Base-by-base conservation (phyloP, 116 monocot species). In the Trichopus zeylanicus region DNA sequence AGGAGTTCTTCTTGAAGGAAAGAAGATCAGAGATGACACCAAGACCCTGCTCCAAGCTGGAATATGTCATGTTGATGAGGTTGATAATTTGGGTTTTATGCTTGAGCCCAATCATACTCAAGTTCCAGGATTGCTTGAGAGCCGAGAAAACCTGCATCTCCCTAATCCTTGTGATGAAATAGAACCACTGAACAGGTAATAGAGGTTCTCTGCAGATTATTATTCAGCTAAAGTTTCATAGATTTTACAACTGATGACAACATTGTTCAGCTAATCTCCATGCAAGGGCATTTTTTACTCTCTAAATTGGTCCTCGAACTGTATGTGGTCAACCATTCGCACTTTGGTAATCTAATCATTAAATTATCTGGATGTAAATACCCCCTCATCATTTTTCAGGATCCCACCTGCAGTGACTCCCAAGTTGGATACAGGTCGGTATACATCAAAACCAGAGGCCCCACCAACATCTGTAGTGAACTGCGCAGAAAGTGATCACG, bases 1-100 rank as follows among this genome's bases (percentile, higher is more conserved):
- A 5, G 77, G 82, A 29, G 66, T 82, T 28, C 67, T 73, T 73
- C 67, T 70, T 6, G 59, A 77, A 59, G 82, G 73, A 32, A 77
- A 82, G 63, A 74, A 70, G 19, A 49, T 82, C 61, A 48, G 63
- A 55, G 77, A 82, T 67, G 82, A 82, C 58, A 70, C 35, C 32
- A 70, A 77, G 38, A 82, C 82, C 18, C 42, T 82, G 0, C 33
- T 49, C 24, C 77, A 82, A 59, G 77, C 77, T 42, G 82, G 82
- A 51, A 67, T 82, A 46, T 73, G 60, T 51, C 58, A 25, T 55
- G 67, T 29, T 46, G 55, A 63, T 39, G 67, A 51, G 59, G 30
- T 70, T 12, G 60, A 77, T 21, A 62, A 70, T 62, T 55, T 82
- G 46, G 82, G 70, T 26, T 82, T 82, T 56, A 60, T 37, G 7